phyloP scores from a whole-genome alignment of 2,329 filamentous ascomycete genomes.

The Hypoxylon sp. region DNA sequence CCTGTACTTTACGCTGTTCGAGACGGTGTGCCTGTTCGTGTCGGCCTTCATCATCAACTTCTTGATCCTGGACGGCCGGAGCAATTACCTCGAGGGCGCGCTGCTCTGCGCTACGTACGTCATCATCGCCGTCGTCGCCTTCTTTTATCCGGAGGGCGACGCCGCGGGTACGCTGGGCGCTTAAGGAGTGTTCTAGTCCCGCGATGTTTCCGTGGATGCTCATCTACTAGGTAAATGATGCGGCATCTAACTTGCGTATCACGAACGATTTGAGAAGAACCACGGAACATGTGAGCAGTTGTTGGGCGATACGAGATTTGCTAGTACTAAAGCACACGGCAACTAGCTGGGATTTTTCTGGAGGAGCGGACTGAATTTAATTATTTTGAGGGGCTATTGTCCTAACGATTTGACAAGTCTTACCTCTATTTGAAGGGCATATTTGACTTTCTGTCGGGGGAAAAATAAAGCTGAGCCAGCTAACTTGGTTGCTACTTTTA shows the following conservation, averaged over 20 bases:
- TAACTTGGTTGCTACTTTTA: slow-evolving; percentile 37
- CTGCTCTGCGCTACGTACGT: slow-evolving; percentile 74
- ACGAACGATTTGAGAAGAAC: not conserved
- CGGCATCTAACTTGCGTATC: not conserved
- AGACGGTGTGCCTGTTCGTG: slow-evolving; percentile 88
- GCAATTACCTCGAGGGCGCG: slow-evolving; percentile 87
- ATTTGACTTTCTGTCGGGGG: not conserved
- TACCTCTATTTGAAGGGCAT: slow-evolving; percentile 1
- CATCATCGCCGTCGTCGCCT: slow-evolving; percentile 74
- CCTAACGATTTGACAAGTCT: not conserved
- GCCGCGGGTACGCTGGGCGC: slow-evolving; percentile 58
- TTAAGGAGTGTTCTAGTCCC: slow-evolving; percentile 23
- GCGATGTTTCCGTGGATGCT: not conserved
- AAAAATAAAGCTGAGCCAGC: slow-evolving; percentile 32
- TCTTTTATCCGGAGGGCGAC: slow-evolving; percentile 69
- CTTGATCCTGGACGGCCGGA: slow-evolving; percentile 84
- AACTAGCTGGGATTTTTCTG: not conserved
- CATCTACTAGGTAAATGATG: not conserved
- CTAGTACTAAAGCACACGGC: slow-evolving; percentile 1
- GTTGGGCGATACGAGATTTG: not conserved
- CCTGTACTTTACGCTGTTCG: slow-evolving; percentile 88
- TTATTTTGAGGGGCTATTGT: not conserved
- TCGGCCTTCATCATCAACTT: slow-evolving; percentile 90
- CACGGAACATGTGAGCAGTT: not conserved
- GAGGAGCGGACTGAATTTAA: not conserved